Evolutionary conservation across 495 filamentous ascomycete genomes (phyloP), one percentile per base, ranked within the genome.

Genomic region (Podospora comata): DNA sequence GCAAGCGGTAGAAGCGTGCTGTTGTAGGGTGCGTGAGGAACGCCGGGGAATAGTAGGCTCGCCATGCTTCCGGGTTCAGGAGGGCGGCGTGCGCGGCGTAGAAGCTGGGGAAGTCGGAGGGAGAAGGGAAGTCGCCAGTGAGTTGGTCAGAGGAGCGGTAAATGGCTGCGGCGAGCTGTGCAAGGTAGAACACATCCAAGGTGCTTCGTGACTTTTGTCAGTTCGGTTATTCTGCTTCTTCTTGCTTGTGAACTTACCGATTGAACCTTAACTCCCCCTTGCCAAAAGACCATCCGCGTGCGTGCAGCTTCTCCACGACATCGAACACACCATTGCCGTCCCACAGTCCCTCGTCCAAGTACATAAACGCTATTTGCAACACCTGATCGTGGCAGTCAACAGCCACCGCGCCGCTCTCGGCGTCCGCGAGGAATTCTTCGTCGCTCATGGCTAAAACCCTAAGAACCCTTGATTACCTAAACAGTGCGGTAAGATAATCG

Each of bases 231-330:
- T 48, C 39, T 48, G 7, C 39, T 48, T 48, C 9, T 48, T 48
- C 39, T 48, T 48, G 9, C 1, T 48, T 48, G 39, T 48, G 16
- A 48, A 7, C 60, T 44, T 62, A 62, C 60, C 32, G 60, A 62
- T 39, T 44, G 18, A 39, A 44, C 28, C 4, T 62, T 15, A 62
- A 16, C 32, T 62, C 60, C 28, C 30, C 60, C 60, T 62, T 39
- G 23, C 60, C 60, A 19, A 62, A 62, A 6, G 60, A 62, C 60
- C 60, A 62, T 4, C 60, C 60, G 60, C 44, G 27, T 15, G 60
- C 20, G 60, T 62, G 60, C 60, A 62, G 60, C 60, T 62, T 62
- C 60, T 62, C 60, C 60, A 62, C 30, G 60, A 62, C 60, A 44
- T 62, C 60, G 60, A 62, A 62, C 28, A 62, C 28, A 27, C 60